Percentiles rank a stretch among this genome's conserved stretches.
These are phyloP conservation scores for Monosporascus sp. DNA, from an alignment of 2,329 filamentous ascomycete species.

Conservation along the genomic window DNA sequence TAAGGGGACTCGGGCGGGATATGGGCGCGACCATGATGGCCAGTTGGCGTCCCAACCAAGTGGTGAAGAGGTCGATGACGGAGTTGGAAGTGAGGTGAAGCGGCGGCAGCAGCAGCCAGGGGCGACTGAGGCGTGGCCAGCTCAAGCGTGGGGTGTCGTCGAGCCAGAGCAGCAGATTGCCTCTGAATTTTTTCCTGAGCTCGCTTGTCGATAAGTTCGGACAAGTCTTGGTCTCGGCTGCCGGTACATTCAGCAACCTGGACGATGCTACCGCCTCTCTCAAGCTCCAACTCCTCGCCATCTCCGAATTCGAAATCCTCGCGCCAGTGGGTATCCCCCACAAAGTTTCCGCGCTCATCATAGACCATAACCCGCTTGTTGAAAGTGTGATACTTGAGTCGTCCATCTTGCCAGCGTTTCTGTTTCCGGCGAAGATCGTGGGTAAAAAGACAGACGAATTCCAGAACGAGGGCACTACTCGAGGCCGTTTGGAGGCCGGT, in stretches of 20 bases:
- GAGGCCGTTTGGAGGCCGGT: constrained; percentile 8
- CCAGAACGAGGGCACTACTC: constrained; percentile 61
- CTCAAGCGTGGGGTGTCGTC: constrained; percentile 19
- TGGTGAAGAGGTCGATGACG: constrained; percentile 47
- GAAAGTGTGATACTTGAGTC: constrained; percentile 82
- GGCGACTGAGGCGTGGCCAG: constrained; percentile 19
- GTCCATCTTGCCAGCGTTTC: constrained; percentile 92
- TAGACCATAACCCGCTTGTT: constrained; percentile 90
- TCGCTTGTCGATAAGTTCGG: constrained; percentile 68
- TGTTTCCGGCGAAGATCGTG: constrained; percentile 80
- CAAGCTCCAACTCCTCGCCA: constrained; percentile 76
- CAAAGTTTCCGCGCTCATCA: constrained; percentile 71
- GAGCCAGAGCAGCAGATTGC: constrained; percentile 39
- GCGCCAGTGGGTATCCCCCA: constrained; percentile 82
- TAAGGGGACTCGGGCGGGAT: constrained; percentile 60
- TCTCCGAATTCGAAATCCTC: constrained; percentile 64
- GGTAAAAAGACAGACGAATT: constrained; percentile 83
- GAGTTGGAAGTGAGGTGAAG: constrained; percentile 30
- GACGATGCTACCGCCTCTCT: constrained; percentile 70
- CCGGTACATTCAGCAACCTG: constrained; percentile 76
- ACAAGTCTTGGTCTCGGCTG: constrained; percentile 70
- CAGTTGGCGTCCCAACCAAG: constrained; percentile 60
- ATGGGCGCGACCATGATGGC: constrained; percentile 56
- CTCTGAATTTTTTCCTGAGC: constrained; percentile 50
- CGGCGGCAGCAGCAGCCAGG: constrained; percentile 8